phyloP scores from a whole-genome alignment of 169 alveolate genomes.

The Cryptosporidium canis region DNA sequence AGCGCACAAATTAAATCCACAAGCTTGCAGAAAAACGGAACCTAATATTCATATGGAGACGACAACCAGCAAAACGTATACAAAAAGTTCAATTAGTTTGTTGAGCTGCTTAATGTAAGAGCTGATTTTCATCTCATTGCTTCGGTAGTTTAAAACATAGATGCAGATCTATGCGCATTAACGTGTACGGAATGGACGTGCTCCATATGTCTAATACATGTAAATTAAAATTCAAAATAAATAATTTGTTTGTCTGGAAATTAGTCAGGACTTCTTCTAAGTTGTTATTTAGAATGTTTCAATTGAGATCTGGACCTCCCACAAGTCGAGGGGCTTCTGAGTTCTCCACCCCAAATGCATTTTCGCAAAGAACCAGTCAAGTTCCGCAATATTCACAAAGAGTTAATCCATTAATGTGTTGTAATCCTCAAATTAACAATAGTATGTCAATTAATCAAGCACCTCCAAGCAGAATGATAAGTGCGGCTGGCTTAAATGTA shows the following conservation, averaged over 20 bases:
- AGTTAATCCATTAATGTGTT: conserved; percentile 67
- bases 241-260: background rate
- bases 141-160: background rate
- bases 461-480: conserved; percentile 70
- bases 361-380: conserved; percentile 19
- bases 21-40: too few species aligned
- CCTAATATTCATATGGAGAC: too few species aligned
- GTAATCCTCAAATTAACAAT: conserved; percentile 42
- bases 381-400: conserved; percentile 33
- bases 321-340: conserved; percentile 63
- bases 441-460: conserved; percentile 30
- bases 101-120: background rate
- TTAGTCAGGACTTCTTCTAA: background rate
- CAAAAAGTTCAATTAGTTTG: background rate
- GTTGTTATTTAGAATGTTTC: conserved; percentile 31
- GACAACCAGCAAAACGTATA: background rate
- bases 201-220: conserved; percentile 30
- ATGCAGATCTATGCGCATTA: conserved; percentile 55
- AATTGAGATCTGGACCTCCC: conserved; percentile 65
- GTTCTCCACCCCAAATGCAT: conserved; percentile 6
- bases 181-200: conserved; percentile 39
- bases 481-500: conserved; percentile 70
- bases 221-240: background rate
- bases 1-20: background rate
- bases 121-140: background rate